These are phyloP conservation scores for Magnusiomyces fungicola DNA, from an alignment of 1,139 yeast genomes.

Conservation along the genomic window DNA sequence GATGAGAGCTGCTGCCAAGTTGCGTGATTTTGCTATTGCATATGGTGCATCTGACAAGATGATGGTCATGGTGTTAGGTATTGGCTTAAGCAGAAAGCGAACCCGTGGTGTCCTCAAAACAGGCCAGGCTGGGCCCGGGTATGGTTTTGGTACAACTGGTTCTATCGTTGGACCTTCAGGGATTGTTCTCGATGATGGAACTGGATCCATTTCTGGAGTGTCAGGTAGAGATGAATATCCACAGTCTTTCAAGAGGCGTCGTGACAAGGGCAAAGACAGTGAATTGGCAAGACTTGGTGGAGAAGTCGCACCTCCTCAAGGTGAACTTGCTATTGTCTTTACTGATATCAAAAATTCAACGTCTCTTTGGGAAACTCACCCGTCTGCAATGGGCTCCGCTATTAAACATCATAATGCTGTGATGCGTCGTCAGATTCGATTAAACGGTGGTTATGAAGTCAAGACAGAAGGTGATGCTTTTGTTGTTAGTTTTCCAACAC, in stretches of 20 bases:
- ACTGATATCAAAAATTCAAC: constrained; percentile 97
- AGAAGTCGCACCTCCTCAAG: constrained; percentile 92
- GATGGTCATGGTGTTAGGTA: constrained; percentile 75
- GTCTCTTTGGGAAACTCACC: constrained; percentile 84
- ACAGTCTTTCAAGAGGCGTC: constrained; percentile 44
- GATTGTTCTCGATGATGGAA: not conserved
- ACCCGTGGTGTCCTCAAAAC: constrained; percentile 26
- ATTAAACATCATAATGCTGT: constrained; percentile 87
- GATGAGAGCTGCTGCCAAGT: constrained; percentile 85
- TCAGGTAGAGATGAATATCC: constrained; percentile 37
- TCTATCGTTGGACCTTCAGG: not conserved
- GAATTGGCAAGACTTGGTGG: constrained; percentile 76
- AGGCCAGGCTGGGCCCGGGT: constrained; percentile 18
- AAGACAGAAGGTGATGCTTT: constrained; percentile 99
- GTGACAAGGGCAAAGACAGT: constrained; percentile 68
- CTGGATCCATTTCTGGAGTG: constrained; percentile 10
- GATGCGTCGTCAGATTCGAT: constrained; percentile 88
- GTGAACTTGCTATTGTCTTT: constrained; percentile 89
- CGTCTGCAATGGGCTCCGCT: constrained; percentile 94
- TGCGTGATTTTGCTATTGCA: constrained; percentile 89
- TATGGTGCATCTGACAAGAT: constrained; percentile 82
- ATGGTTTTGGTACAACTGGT: constrained; percentile 6
- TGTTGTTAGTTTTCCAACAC: constrained; percentile 96
- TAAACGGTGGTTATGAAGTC: constrained; percentile 95
- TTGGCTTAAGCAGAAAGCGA: constrained; percentile 36